These are phyloP conservation scores for Arachnomyces sp. DNA, from an alignment of 2,329 filamentous ascomycete species.

Conservation along the genomic window DNA sequence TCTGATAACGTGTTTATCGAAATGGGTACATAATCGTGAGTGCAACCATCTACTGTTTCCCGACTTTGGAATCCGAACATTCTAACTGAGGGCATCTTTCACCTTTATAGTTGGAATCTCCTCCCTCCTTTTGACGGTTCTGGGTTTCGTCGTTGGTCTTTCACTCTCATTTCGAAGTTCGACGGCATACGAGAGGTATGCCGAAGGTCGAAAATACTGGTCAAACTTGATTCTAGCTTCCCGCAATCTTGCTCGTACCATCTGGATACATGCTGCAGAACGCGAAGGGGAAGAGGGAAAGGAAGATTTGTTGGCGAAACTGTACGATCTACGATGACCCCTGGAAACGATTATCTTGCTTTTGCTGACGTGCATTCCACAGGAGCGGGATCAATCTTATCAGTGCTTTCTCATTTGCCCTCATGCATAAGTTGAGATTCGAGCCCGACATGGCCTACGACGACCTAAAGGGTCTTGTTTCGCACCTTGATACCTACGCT, in stretches of 20 bases:
- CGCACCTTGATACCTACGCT: slow-evolving; percentile 68
- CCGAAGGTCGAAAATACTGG: slow-evolving; percentile 58
- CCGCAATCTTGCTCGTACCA: slow-evolving; percentile 56
- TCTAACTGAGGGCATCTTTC: slow-evolving; percentile 8
- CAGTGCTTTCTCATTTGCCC: slow-evolving; percentile 64
- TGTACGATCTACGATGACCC: slow-evolving; percentile 31
- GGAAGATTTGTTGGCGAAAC: slow-evolving; percentile 60
- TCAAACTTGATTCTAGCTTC: slow-evolving; percentile 46
- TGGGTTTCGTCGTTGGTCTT: slow-evolving; percentile 74
- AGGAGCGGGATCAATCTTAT: slow-evolving; percentile 66
- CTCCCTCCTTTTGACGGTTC: slow-evolving; percentile 58
- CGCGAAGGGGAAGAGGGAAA: slow-evolving; percentile 51
- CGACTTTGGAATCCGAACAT: slow-evolving; percentile 6
- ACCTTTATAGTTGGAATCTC: slow-evolving; percentile 42
- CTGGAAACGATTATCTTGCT: background rate
- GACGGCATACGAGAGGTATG: slow-evolving; percentile 66
- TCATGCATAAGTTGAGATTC: slow-evolving; percentile 78
- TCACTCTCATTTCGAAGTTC: slow-evolving; percentile 69
- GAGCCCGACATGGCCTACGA: slow-evolving; percentile 72
- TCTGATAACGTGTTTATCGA: slow-evolving; percentile 50
- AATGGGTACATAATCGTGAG: slow-evolving; percentile 36
- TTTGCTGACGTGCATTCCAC: slow-evolving; percentile 1
- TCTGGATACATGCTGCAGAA: slow-evolving; percentile 71
- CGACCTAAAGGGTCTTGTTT: slow-evolving; percentile 61
- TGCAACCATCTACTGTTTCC: slow-evolving; percentile 3